Conservation (phyloP, 371 early-diverging fungal genomes). For the Zopfochytrium polystomum region DNA sequence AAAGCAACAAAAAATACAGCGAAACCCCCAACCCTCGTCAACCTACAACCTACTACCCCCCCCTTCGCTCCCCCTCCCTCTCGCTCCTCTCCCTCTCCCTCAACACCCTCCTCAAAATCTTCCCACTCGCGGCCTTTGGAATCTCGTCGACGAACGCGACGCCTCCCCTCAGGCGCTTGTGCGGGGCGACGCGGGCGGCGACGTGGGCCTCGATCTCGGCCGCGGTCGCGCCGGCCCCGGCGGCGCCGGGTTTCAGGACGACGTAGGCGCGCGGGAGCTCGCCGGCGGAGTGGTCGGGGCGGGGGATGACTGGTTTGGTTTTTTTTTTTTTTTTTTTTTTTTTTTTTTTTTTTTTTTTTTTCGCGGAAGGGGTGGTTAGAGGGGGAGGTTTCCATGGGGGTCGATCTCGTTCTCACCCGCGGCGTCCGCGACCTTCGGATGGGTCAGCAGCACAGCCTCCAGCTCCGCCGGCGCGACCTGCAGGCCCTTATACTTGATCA, state of each 20-base stretch:
- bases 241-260: constrained; percentile 44
- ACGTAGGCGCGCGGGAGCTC: constrained; percentile 81
- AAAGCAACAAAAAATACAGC: too few species aligned
- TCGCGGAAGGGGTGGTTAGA: too few species aligned
- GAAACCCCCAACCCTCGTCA: too few species aligned
- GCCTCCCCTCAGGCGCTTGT: constrained; percentile 80
- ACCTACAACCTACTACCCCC: too few species aligned
- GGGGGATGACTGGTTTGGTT: constrained; percentile 39
- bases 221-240: constrained; percentile 33
- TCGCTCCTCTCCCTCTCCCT: constrained; percentile 29
- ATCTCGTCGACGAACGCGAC: constrained; percentile 63
- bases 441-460: constrained; percentile 68
- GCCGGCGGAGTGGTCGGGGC: constrained; percentile 57
- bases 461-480: constrained; percentile 78
- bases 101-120: constrained; percentile 63
- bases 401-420: too few species aligned
- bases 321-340: too few species aligned
- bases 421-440: constrained; percentile 66
- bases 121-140: constrained; percentile 77
- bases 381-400: too few species aligned
- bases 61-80: too few species aligned
- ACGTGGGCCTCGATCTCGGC: constrained; percentile 59
- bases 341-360: too few species aligned
- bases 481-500: constrained; percentile 29
- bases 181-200: constrained; percentile 57